Evolutionary conservation across 441 rosid species (phyloP).

Genomic region (Bruguiera hainesii): DNA sequence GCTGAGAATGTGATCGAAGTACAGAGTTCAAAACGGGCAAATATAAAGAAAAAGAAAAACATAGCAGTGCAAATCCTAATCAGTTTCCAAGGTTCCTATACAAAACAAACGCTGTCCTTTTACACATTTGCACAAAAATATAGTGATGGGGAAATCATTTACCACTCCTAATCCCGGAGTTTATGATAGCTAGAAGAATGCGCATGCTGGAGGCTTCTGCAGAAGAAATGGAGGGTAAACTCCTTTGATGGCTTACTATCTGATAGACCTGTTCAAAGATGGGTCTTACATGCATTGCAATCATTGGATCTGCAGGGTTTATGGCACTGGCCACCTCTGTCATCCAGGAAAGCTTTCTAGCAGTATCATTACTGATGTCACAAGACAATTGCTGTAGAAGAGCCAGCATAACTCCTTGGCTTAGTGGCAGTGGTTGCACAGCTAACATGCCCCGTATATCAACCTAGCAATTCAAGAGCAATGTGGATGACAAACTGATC

Average conservation of each 20-base stretch:
- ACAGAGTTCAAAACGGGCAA: no score
- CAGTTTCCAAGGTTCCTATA: no score
- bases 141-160: slow-evolving; percentile 34
- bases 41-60: no score
- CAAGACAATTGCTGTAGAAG: slow-evolving; percentile 76
- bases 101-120: no score
- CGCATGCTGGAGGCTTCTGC: slow-evolving; percentile 48
- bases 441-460: slow-evolving; percentile 51
- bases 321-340: slow-evolving; percentile 60
- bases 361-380: slow-evolving; percentile 56
- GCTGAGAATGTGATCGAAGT: no score
- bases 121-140: no score
- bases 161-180: slow-evolving; percentile 45
- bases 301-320: slow-evolving; percentile 55
- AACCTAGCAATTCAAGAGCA: slow-evolving; percentile 34
- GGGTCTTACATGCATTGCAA: slow-evolving; percentile 49
- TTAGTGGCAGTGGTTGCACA: slow-evolving; percentile 44
- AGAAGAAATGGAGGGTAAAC: slow-evolving; percentile 32
- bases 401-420: slow-evolving; percentile 68
- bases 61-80: no score
- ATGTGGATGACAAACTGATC: background rate
- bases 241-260: slow-evolving; percentile 47
- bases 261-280: slow-evolving; percentile 62
- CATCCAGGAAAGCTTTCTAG: slow-evolving; percentile 61
- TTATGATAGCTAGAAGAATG: slow-evolving; percentile 55